Conservation (phyloP, 176 grass and related monocot species). For the Pharus latifolius region DNA sequence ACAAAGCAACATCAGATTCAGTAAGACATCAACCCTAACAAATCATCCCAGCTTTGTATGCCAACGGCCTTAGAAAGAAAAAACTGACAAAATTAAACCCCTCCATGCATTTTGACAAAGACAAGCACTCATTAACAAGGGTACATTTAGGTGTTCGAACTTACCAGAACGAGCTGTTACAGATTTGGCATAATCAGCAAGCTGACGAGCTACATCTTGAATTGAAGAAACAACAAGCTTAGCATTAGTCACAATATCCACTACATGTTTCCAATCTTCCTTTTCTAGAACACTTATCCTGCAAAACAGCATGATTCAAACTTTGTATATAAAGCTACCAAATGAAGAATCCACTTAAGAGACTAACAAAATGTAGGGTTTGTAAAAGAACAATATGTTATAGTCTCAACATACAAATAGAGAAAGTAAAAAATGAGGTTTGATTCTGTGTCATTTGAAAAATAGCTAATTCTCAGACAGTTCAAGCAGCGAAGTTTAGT, state of each 20-base stretch:
- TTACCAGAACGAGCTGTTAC: conserved; percentile 37
- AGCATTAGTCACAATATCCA: conserved; percentile 82
- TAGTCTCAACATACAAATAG: not conserved
- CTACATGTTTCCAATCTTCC: conserved; percentile 86
- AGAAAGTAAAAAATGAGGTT: not conserved
- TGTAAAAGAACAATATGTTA: not conserved
- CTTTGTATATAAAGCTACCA: not conserved
- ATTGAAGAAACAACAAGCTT: conserved; percentile 79
- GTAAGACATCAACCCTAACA: not conserved
- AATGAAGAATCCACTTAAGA: not conserved
- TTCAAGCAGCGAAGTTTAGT: not conserved
- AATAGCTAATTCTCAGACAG: not conserved
- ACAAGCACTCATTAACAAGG: not conserved
- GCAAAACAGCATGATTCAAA: conserved; percentile 13
- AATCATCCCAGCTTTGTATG: not conserved
- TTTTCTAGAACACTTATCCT: conserved; percentile 81
- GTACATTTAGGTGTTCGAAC: not conserved
- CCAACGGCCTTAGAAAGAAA: not conserved
- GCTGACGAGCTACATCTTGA: conserved; percentile 73
- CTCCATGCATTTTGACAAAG: not conserved
- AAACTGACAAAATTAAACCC: not conserved
- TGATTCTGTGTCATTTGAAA: not conserved
- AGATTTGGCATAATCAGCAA: conserved; percentile 59
- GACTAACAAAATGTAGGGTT: not conserved
- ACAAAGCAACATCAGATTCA: not conserved